These are phyloP conservation scores for Warburgia ugandensis DNA, from an alignment of 164 flowering plant genomes.

Conservation along the genomic window DNA sequence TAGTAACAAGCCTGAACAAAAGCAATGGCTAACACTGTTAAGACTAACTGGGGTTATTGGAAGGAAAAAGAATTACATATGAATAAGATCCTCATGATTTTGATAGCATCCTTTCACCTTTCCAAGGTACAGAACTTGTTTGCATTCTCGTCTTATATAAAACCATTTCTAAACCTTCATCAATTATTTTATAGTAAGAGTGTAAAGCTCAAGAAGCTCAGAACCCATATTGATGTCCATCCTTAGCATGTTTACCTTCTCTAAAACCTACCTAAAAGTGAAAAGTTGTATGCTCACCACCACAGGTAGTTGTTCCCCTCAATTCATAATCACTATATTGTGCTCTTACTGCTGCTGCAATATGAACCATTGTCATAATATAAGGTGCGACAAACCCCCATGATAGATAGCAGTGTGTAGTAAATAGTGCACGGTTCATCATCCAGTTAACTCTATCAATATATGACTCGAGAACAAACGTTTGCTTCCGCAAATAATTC, in stretches of 20 bases:
- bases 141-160: too few relatives aligned
- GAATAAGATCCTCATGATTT: too few relatives aligned
- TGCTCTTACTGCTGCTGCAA: conserved; percentile 55
- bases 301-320: conserved; percentile 30
- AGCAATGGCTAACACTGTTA: too few relatives aligned
- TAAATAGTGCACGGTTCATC: conserved; percentile 86
- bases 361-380: conserved; percentile 60
- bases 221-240: not conserved
- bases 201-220: too few relatives aligned
- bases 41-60: too few relatives aligned
- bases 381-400: conserved; percentile 97
- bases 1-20: conserved; percentile 53
- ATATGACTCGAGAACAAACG: conserved; percentile 94
- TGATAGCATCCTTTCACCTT: too few relatives aligned
- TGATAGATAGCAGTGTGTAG: conserved; percentile 81
- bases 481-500: conserved; percentile 98
- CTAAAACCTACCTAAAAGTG: conserved; percentile 23
- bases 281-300: conserved; percentile 53
- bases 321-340: conserved; percentile 29
- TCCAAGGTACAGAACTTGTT: too few relatives aligned
- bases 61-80: too few relatives aligned
- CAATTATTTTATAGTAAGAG: too few relatives aligned
- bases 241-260: conserved; percentile 5
- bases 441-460: conserved; percentile 63
- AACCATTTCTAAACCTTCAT: too few relatives aligned